Evolutionary conservation across 495 filamentous ascomycete genomes (phyloP), one percentile per base, ranked within the genome.

Genomic region (Astrothelium subdiscretum): DNA sequence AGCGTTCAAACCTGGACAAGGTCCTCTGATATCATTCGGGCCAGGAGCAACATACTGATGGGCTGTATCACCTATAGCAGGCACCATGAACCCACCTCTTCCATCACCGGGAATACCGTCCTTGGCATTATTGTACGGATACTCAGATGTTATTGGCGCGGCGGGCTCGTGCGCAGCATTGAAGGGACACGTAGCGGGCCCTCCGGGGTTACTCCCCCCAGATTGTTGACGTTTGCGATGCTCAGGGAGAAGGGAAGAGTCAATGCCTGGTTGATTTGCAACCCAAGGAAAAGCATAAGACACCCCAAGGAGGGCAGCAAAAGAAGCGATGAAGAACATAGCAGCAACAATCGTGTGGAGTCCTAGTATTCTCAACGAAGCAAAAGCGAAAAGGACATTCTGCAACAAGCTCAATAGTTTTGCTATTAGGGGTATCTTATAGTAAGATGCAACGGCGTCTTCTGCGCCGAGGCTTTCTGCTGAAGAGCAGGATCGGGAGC

Each of bases 121-220:
- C 57, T 69, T 72, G 3, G 76, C 73, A 26, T 64, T 65, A 62
- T 69, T 72, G 63, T 77, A 77, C 27, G 71, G 73, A 57, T 24
- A 77, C 32, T 68, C 20, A 29, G 48, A 24, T 20, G 65, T 68
- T 57, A 70, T 63, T 0, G 70, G 68, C 20, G 67, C 64, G 1
- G 74, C 75, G 8, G 66, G 63, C 1, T 67, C 66, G 59, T 76
- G 75, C 57, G 74, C 69, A 2, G 69, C 15, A 57, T 76, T 77
- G 68, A 66, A 68, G 0, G 75, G 75, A 60, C 74, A 77, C 24
- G 64, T 71, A 27, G 68, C 52, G 22, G 66, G 51, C 15, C 59
- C 61, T 12, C n/a, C n/a, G n/a, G n/a, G n/a, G n/a, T n/a, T n/a
- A n/a, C n/a, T n/a, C n/a, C n/a, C n/a, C n/a, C 57, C 63, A 31